Conservation (phyloP, 352 stramenopile species). For the Hyaloperonospora brassicae region DNA sequence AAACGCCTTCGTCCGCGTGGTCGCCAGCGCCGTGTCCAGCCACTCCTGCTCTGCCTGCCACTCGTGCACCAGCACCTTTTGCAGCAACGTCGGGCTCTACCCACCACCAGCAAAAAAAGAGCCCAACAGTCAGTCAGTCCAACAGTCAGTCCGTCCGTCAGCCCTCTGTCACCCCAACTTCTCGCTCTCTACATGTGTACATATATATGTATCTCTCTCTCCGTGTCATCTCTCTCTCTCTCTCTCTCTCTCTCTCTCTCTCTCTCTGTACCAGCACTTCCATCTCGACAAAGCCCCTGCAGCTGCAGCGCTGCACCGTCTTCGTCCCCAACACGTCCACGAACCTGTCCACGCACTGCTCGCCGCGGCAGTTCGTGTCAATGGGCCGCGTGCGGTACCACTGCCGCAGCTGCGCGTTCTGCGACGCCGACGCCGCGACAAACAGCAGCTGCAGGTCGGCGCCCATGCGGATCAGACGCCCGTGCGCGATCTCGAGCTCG, state of each 20-base stretch:
- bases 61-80: slow-evolving; percentile 60
- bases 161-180: background rate
- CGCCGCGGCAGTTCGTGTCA: slow-evolving; percentile 47
- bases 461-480: slow-evolving; percentile 57
- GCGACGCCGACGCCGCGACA: slow-evolving; percentile 30
- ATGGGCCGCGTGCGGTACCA: slow-evolving; percentile 41
- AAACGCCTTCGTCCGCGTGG: slow-evolving; percentile 47
- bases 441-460: slow-evolving; percentile 50
- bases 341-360: slow-evolving; percentile 64
- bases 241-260: background rate
- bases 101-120: slow-evolving; percentile 8
- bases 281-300: slow-evolving; percentile 75
- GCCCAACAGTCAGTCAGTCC: slow-evolving; percentile 5
- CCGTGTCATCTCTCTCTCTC: too few species aligned
- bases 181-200: too few species aligned
- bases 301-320: slow-evolving; percentile 25
- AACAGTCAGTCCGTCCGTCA: background rate
- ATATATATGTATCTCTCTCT: too few species aligned
- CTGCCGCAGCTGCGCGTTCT: slow-evolving; percentile 38
- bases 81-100: slow-evolving; percentile 41
- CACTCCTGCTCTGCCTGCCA: slow-evolving; percentile 54
- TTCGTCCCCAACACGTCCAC: slow-evolving; percentile 64
- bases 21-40: slow-evolving; percentile 45
- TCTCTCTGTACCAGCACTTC: slow-evolving; percentile 58
- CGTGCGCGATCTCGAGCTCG: slow-evolving; percentile 38